phyloP scores from a whole-genome alignment of 148 eudicot genomes.

The Selenicereus undatus region DNA sequence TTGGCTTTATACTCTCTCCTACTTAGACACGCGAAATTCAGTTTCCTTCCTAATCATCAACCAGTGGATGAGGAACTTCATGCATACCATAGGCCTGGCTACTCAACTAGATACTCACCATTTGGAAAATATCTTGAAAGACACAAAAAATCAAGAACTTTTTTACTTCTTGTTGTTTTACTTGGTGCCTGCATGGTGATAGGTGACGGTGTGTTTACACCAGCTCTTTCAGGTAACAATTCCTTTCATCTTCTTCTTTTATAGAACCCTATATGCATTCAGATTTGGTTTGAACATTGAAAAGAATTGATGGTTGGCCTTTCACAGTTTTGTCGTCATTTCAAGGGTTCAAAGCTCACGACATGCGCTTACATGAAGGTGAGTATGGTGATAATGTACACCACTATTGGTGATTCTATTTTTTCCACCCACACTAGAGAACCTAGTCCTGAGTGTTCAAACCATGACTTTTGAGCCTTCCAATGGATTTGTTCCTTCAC shows the following conservation, averaged over 20 bases:
- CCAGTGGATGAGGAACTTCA: constrained; percentile 47
- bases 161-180: constrained; percentile 37
- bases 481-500: neutral
- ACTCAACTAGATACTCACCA: constrained; percentile 21
- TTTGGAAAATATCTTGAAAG: constrained; percentile 34
- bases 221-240: constrained; percentile 41
- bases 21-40: constrained; percentile 52
- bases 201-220: constrained; percentile 41
- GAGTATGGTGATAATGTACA: constrained; percentile 18
- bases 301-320: constrained; percentile 7
- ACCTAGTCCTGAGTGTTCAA: neutral
- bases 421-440: neutral
- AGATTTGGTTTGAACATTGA: neutral
- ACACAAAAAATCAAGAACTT: constrained; percentile 30
- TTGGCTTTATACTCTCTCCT: constrained; percentile 51
- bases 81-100: constrained; percentile 38
- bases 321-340: constrained; percentile 45
- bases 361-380: constrained; percentile 28
- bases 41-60: constrained; percentile 45
- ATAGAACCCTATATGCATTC: neutral
- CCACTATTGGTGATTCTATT: neutral
- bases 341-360: constrained; percentile 39
- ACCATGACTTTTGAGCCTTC: neutral
- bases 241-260: neutral
- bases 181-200: constrained; percentile 42